These are phyloP conservation scores for Geotrichum klebahnii DNA, from an alignment of 1,139 yeast species.

Conservation along the genomic window DNA sequence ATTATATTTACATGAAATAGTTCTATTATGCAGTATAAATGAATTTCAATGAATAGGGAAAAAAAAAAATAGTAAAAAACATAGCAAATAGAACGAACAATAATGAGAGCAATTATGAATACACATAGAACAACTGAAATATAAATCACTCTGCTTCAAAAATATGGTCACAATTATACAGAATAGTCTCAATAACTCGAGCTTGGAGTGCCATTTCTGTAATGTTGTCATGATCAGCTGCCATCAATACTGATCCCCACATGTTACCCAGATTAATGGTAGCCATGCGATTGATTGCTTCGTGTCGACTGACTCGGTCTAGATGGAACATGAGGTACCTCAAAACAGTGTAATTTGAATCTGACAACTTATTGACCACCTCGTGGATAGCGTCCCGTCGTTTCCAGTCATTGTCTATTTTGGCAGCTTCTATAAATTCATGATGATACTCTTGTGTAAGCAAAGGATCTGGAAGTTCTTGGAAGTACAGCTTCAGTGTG, in stretches of 20 bases:
- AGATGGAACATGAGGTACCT: slow-evolving; percentile 81
- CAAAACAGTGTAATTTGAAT: slow-evolving; percentile 89
- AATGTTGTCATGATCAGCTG: slow-evolving; percentile 41
- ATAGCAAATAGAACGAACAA: too few species aligned
- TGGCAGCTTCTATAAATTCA: slow-evolving; percentile 76
- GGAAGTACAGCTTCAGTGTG: slow-evolving; percentile 66
- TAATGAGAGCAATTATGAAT: slow-evolving; percentile 6
- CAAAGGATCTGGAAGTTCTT: slow-evolving; percentile 78
- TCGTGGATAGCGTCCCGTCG: slow-evolving; percentile 77
- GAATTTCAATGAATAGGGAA: too few species aligned
- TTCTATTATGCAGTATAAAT: too few species aligned
- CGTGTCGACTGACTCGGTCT: slow-evolving; percentile 64
- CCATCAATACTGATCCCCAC: slow-evolving; percentile 88
- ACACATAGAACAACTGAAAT: neutral
- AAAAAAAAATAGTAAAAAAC: too few species aligned
- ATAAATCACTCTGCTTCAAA: slow-evolving; percentile 17
- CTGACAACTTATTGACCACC: slow-evolving; percentile 83
- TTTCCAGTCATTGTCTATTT: slow-evolving; percentile 55
- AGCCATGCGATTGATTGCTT: slow-evolving; percentile 71
- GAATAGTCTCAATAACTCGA: slow-evolving; percentile 75
- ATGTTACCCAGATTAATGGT: slow-evolving; percentile 74
- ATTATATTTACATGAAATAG: too few species aligned
- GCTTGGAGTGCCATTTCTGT: slow-evolving; percentile 81
- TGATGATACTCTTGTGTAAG: slow-evolving; percentile 65
- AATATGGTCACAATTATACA: slow-evolving; percentile 36